Evolutionary conservation across 2,329 filamentous ascomycete species (phyloP), one percentile per base, ranked within the genome.

Genomic region (Zelopaecilomyces penicillatus): DNA sequence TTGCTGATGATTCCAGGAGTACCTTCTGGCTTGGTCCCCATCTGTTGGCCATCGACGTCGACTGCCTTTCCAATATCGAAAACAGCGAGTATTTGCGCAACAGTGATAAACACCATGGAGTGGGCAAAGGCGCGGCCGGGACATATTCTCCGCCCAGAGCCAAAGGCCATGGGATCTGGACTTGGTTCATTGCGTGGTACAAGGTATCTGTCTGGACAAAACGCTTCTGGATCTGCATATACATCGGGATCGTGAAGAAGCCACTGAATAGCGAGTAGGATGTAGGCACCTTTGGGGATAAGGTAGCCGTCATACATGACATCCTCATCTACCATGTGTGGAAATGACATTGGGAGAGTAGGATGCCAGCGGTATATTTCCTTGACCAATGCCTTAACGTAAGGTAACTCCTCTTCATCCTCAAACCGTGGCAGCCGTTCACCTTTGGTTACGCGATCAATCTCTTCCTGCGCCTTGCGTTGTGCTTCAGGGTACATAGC

Each of bases 61-160:
- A 46, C 11, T 5, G 40, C 39, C 30, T 43, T 42, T 38, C 69
- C 45, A 5, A 74, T 59, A 6, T 64, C 56, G 43, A 76, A 76
- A 0, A 66, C 68, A 0, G 72, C 61, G 3, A 78, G 57, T 0
- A 63, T 57, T 35, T 69, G 69, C 0, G 61, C 68, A 10, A 63
- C 49, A 2, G 42, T 61, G n/a, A 65, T 41, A 45, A 55, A 65
- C 5, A 63, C n/a, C 6, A 52, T 52, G 2, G 52, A 37, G 35
- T 56, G 50, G 0, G 57, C 57, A 5, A 65, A 50, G 26, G 54
- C 50, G 3, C 53, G 50, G 0, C 62, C 62, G 0, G 61, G 55
- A 37, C 62, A 65, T 10, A 59, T 50, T 6, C 62, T 52, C 0
- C 62, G 56, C 3, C 62, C 62, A 33, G 56, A 63, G 1, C 61